phyloP scores from a whole-genome alignment of 2,329 filamentous ascomycete genomes.

The Aspergillus calidoustus region DNA sequence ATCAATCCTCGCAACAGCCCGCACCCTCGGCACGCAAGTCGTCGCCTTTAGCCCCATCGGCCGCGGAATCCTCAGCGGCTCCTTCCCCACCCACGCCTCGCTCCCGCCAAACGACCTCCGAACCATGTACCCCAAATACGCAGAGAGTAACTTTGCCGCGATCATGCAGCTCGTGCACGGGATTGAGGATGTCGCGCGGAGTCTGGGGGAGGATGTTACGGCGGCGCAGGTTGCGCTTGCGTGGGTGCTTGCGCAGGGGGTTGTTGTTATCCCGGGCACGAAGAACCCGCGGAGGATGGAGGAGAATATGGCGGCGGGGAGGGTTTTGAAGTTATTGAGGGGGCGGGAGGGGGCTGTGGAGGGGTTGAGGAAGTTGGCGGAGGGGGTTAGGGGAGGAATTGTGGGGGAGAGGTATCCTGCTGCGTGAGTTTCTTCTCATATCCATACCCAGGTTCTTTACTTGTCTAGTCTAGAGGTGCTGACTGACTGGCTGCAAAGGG shows the following conservation, averaged over 20 bases:
- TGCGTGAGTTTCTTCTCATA: background rate
- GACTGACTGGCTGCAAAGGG: too few relatives aligned
- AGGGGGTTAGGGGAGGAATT: background rate
- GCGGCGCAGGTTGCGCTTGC: slow-evolving; percentile 64
- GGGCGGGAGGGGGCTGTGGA: background rate
- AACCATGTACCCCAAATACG: slow-evolving; percentile 52
- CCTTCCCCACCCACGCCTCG: slow-evolving; percentile 52
- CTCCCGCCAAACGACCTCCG: slow-evolving; percentile 56
- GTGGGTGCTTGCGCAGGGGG: slow-evolving; percentile 60
- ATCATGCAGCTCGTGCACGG: slow-evolving; percentile 58
- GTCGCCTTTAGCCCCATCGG: slow-evolving; percentile 66
- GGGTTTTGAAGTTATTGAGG: background rate
- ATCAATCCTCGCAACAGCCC: slow-evolving; percentile 57
- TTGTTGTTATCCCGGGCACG: slow-evolving; percentile 16
- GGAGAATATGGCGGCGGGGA: slow-evolving; percentile 7
- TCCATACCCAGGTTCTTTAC: background rate
- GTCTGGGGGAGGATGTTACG: slow-evolving; percentile 56
- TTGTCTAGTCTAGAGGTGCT: too few relatives aligned
- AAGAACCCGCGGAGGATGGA: background rate
- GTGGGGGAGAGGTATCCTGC: background rate
- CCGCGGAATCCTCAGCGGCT: slow-evolving; percentile 61
- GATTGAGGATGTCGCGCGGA: slow-evolving; percentile 55
- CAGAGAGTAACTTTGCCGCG: slow-evolving; percentile 56
- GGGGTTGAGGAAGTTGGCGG: background rate
- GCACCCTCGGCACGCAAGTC: slow-evolving; percentile 61